A percentile compares a stretch with the other conserved stretches of the same genome.
phyloP scores from a whole-genome alignment of 768 basidiomycete species.

The Leccinum ochraceum region DNA sequence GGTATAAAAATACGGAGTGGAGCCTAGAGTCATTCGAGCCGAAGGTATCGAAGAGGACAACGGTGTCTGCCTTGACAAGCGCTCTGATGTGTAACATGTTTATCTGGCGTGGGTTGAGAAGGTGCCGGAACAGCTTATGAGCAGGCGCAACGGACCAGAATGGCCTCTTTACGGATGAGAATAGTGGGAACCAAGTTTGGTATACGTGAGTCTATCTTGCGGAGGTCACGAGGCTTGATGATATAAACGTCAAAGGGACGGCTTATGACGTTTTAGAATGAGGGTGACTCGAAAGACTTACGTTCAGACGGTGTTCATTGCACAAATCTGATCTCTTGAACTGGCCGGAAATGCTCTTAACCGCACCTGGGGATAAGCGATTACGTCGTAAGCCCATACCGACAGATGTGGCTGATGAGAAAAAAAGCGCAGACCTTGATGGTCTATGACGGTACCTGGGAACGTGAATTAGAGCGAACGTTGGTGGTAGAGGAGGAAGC shows the following conservation, averaged over 20 bases:
- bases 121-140: slow-evolving; percentile 4
- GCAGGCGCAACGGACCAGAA: slow-evolving; percentile 60
- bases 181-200: slow-evolving; percentile 96
- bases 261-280: slow-evolving; percentile 18
- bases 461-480: slow-evolving; percentile 19
- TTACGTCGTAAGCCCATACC: slow-evolving; percentile 27
- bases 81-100: slow-evolving; percentile 96
- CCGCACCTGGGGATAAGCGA: slow-evolving; percentile 56
- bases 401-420: slow-evolving; percentile 10
- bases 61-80: slow-evolving; percentile 89
- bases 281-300: slow-evolving; percentile 43
- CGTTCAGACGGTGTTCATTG: slow-evolving; percentile 85
- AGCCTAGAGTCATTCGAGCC: slow-evolving; percentile 85
- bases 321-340: slow-evolving; percentile 92
- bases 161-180: slow-evolving; percentile 82
- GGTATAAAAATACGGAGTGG: slow-evolving; percentile 86
- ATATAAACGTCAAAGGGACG: slow-evolving; percentile 27
- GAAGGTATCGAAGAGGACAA: slow-evolving; percentile 90
- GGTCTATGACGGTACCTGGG: slow-evolving; percentile 84
- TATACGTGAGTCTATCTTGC: slow-evolving; percentile 93
- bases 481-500: slow-evolving; percentile 12
- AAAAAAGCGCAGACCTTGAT: slow-evolving; percentile 58
- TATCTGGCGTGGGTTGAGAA: slow-evolving; percentile 47
- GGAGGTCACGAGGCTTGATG: slow-evolving; percentile 85
- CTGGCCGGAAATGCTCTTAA: slow-evolving; percentile 84